Evolutionary conservation across 2,329 filamentous ascomycete genomes (phyloP), one percentile per base, ranked within the genome.

Genomic region (Setomelanomma holmii): DNA sequence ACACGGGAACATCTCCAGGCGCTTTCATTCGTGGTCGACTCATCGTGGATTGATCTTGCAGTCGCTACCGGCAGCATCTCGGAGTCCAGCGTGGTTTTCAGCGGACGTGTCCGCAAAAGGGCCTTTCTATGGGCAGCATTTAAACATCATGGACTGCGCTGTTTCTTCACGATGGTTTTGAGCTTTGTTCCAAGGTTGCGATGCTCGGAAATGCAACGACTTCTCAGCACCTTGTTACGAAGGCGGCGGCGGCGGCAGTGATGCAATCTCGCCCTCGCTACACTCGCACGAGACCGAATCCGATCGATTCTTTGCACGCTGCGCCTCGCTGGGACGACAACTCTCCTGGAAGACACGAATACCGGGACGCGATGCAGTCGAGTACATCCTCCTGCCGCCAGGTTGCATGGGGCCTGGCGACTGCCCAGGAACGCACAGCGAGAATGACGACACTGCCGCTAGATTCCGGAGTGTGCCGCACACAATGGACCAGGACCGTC

Each of bases 61-160:
- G 27, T 57, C 49, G 49, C 56, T 22, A 43, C 58, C 64, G 64
- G 66, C 63, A 55, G 55, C 56, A 65, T 61, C 56, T 68, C 66
- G 68, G 64, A 60, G 55, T 45, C 45, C 47, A 53, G 55, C 47
- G 46, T 42, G 50, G 46, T 44, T 51, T 56, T 52, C 57, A 50
- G 49, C 45, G 45, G 58, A 53, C 53, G 60, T 58, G 61, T 60
- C 68, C 65, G 68, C 52, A 72, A 63, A 72, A 69, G 69, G 69
- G 64, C 69, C 71, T 72, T 73, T 67, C 60, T 33, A 20, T 42
- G 45, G 49, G 47, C 54, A 56, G 51, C 53, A 67, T 70, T 68
- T 71, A 72, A 67, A 56, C 59, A 51, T 53, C 40, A 54, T 17
- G 3, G 53, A 51, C 45, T 60, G 60, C 58, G 58, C 63, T 55